Evolutionary conservation across 306 rosid species (phyloP).

Genomic region (Urtica urens): DNA sequence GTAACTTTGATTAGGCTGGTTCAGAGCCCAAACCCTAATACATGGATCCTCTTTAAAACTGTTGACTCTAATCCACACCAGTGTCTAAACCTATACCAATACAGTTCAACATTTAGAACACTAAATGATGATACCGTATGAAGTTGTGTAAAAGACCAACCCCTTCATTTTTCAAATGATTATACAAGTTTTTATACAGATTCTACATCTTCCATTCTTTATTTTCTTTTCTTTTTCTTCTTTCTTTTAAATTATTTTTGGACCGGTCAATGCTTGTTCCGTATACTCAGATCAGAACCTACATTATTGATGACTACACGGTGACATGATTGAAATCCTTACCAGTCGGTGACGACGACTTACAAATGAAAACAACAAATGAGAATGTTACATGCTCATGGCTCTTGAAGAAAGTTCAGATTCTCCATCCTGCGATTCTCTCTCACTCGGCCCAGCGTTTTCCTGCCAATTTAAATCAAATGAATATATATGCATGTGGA

Average conservation of each 20-base stretch:
- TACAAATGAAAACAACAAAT: conserved; percentile 19
- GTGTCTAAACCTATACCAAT: too few relatives aligned
- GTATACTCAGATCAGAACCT: conserved; percentile 28
- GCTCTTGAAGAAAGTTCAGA: conserved; percentile 72
- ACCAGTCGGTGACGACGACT: conserved; percentile 39
- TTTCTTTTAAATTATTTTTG: too few relatives aligned
- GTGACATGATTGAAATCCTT: conserved; percentile 33
- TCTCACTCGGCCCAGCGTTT: conserved; percentile 31
- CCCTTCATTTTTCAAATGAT: conserved; percentile 6
- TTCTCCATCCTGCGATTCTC: conserved; percentile 60
- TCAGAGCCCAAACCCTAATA: too few relatives aligned
- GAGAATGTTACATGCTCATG: conserved; percentile 55
- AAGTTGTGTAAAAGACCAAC: conserved; percentile 4
- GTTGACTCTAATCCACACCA: too few relatives aligned
- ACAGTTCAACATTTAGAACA: too few relatives aligned
- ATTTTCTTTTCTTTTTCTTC: background rate
- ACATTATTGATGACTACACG: conserved; percentile 42
- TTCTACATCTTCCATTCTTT: conserved; percentile 29
- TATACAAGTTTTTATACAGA: conserved; percentile 20
- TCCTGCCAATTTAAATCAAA: conserved; percentile 23
- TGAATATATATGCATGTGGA: conserved; percentile 10
- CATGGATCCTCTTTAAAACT: too few relatives aligned
- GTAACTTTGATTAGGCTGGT: too few relatives aligned
- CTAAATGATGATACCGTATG: too few relatives aligned
- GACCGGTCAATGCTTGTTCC: conserved; percentile 31